Percentiles rank a stretch among this genome's conserved stretches.
These are phyloP conservation scores for Pleoardoris graminearum DNA, from an alignment of 2,329 filamentous ascomycete genomes.

Conservation along the genomic window DNA sequence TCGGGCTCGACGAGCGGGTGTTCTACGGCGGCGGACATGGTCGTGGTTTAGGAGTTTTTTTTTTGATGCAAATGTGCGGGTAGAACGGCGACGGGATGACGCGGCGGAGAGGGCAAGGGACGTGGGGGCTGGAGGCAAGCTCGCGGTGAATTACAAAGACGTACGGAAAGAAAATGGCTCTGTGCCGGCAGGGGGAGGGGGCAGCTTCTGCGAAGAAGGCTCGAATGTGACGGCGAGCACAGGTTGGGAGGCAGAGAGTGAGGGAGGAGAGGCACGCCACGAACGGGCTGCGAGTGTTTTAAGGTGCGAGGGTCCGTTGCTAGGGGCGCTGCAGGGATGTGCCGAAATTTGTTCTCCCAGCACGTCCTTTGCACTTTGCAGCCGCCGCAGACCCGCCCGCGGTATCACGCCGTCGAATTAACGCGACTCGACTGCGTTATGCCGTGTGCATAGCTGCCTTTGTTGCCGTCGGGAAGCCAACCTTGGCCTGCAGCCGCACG, in stretches of 20 bases:
- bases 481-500: too few species aligned
- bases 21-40: conserved; percentile 72
- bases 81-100: conserved; percentile 9
- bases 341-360: conserved; percentile 40
- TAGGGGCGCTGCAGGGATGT: conserved; percentile 40
- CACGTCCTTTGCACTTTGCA: conserved; percentile 36
- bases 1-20: conserved; percentile 62
- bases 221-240: conserved; percentile 29
- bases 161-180: conserved; percentile 34
- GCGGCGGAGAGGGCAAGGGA: conserved; percentile 21
- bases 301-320: conserved; percentile 41
- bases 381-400: conserved; percentile 33
- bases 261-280: conserved; percentile 33
- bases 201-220: conserved; percentile 31
- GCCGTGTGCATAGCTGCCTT: conserved; percentile 29
- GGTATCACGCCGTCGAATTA: conserved; percentile 31
- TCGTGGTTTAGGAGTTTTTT: conserved; percentile 39
- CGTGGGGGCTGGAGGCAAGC: conserved; percentile 26
- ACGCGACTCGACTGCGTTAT: conserved; percentile 38
- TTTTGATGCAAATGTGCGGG: conserved; percentile 6
- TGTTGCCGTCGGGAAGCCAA: background rate
- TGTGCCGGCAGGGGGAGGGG: conserved; percentile 34
- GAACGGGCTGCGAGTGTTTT: conserved; percentile 40
- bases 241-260: conserved; percentile 36
- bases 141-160: conserved; percentile 39